Base-by-base conservation (phyloP, 1,139 yeast genomes). In the Debaryomycetaceae sp. region DNA sequence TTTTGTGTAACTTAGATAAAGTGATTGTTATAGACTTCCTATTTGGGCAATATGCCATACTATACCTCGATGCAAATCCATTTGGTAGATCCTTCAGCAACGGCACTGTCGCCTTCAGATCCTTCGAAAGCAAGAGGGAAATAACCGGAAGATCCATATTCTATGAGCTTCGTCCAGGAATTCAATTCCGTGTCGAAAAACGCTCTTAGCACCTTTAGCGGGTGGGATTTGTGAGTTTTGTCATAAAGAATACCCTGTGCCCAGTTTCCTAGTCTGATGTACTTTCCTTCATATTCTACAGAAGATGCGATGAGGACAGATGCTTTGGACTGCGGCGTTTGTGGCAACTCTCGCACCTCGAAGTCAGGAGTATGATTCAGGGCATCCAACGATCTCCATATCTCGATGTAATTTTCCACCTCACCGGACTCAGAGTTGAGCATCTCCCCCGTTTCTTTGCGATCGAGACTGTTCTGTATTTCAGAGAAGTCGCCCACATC, bases 401-500 rank as follows among this genome's bases (percentile, higher is more conserved):
- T 63, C 55, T 81, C 87, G 28, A 72, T 61, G 48, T 79, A 81
- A 5, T 63, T 63, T 42, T 72, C 73, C 5, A 56, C 50, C n/a
- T 53, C 48, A 0, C 76, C 75, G 0, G 80, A 67, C 3, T 47
- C 70, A 1, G 76, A 69, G 48, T 79, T 76, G 16, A 52, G 48
- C 85, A 81, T 79, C 3, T 49, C 46, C 0, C 87, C 87, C 0
- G 70, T 65, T 50, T 81, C 87, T 37, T 63, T 63, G 33, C 83
- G 62, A 41, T 69, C 74, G 13, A 68, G 66, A 7, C 74, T 70
- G 17, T 61, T 64, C 8, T 55, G 64, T 33, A 73, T 53, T 2
- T 54, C 51, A 35, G 66, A 61, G 45, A 76, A 76, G 7, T 63
- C 58, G 2, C 84, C 83, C 14, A 65, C 51, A 45, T 79, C 83